Conservation (phyloP, 2,329 filamentous ascomycete species). For the Aspergillus udagawae region DNA sequence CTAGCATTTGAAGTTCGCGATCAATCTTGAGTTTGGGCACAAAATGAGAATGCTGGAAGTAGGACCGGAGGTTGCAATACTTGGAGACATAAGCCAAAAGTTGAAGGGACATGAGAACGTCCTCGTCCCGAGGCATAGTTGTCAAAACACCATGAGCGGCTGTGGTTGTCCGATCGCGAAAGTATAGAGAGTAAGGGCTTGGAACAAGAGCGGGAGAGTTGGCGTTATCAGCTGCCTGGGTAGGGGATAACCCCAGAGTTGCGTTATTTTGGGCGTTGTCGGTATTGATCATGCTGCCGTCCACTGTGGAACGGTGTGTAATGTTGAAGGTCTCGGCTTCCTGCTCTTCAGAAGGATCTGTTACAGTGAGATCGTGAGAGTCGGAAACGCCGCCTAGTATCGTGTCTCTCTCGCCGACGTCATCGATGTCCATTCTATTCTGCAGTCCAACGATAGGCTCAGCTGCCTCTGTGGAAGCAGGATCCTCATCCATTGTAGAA, state of each 20-base stretch:
- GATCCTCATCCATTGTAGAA: constrained; percentile 68
- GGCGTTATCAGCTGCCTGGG: constrained; percentile 56
- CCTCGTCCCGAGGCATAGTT: constrained; percentile 93
- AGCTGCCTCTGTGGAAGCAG: constrained; percentile 41
- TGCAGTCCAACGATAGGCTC: constrained; percentile 77
- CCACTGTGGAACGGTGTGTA: constrained; percentile 76
- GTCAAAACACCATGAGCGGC: constrained; percentile 70
- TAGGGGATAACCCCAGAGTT: constrained; percentile 69
- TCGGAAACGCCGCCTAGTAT: constrained; percentile 69
- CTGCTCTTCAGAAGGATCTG: constrained; percentile 77
- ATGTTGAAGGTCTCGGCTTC: constrained; percentile 92
- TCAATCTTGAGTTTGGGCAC: constrained; percentile 90
- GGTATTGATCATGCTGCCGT: constrained; percentile 76
- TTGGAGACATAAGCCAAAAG: constrained; percentile 96
- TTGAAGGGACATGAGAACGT: constrained; percentile 96
- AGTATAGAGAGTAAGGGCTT: constrained; percentile 71
- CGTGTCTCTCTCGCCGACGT: constrained; percentile 77
- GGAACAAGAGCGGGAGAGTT: constrained; percentile 69
- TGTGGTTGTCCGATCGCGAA: constrained; percentile 70
- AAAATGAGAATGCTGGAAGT: constrained; percentile 92
- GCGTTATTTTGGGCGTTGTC: constrained; percentile 64
- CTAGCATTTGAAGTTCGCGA: constrained; percentile 74
- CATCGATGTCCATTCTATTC: constrained; percentile 77
- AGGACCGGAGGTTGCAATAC: constrained; percentile 92
- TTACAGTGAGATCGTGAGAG: constrained; percentile 69